Percentiles rank a stretch among this genome's conserved stretches.
These are phyloP conservation scores for Entomortierella parvispora DNA, from an alignment of 192 early-diverging fungal genomes.

Conservation along the genomic window DNA sequence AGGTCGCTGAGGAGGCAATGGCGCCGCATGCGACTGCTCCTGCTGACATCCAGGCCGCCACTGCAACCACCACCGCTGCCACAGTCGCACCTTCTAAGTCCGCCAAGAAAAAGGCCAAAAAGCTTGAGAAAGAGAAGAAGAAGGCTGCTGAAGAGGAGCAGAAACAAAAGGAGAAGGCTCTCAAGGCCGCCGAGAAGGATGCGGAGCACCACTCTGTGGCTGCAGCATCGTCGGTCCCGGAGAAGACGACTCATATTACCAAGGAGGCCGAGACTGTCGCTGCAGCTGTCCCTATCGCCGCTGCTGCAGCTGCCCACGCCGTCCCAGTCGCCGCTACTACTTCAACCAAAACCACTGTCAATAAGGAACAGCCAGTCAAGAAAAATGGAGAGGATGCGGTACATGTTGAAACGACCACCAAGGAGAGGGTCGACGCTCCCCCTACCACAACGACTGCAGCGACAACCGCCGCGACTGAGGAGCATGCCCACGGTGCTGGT, in stretches of 20 bases:
- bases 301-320: background rate
- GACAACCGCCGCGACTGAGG: background rate
- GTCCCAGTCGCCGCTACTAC: too few species aligned
- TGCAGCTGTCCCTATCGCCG: background rate
- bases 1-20: background rate
- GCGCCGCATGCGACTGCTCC: background rate
- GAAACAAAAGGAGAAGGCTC: background rate
- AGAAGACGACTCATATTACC: conserved; percentile 6
- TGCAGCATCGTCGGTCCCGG: background rate
- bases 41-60: conserved; percentile 5
- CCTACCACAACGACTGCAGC: background rate
- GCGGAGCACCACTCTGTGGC: background rate
- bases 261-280: conserved; percentile 4
- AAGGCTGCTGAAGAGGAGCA: background rate
- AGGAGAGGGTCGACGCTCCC: too few species aligned
- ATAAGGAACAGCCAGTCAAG: too few species aligned
- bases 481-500: background rate
- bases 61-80: background rate
- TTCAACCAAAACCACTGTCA: too few species aligned
- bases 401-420: too few species aligned
- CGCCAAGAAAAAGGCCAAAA: too few species aligned
- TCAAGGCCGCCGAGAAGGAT: background rate
- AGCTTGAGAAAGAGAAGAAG: background rate
- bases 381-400: too few species aligned
- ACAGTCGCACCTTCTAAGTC: too few species aligned